Percentiles rank a stretch among this genome's conserved stretches.
These are phyloP conservation scores for Debaryomycetaceae sp. DNA, from an alignment of 1,139 yeast species.

Conservation along the genomic window DNA sequence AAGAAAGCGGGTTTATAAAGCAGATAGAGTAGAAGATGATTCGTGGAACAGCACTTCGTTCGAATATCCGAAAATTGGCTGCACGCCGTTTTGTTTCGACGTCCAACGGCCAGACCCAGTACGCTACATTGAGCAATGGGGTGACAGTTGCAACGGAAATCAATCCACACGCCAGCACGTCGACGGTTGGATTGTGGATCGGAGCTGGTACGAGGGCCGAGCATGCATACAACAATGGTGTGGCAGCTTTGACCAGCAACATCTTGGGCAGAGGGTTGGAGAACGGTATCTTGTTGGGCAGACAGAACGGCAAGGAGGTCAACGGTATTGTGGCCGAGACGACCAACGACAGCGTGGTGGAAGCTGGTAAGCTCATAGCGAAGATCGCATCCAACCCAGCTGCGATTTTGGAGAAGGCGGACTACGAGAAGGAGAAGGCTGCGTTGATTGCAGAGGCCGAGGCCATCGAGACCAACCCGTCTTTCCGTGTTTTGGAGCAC, in stretches of 20 bases:
- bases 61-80: constrained; percentile 28
- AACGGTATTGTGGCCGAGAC: constrained; percentile 53
- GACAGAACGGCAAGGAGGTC: constrained; percentile 48
- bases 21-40: constrained; percentile 19
- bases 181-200: constrained; percentile 65
- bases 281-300: constrained; percentile 45
- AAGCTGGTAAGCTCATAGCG: constrained; percentile 40
- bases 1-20: neutral
- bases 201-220: constrained; percentile 80
- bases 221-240: constrained; percentile 77
- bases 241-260: constrained; percentile 60
- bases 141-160: constrained; percentile 67
- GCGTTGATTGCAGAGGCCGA: constrained; percentile 38
- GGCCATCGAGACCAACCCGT: constrained; percentile 44
- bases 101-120: constrained; percentile 56
- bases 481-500: constrained; percentile 61
- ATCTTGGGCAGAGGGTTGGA: constrained; percentile 40
- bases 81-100: constrained; percentile 59
- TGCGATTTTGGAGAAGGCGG: constrained; percentile 29
- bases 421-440: constrained; percentile 31
- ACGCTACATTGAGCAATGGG: constrained; percentile 71
- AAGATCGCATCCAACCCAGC: constrained; percentile 33
- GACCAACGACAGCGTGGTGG: constrained; percentile 39
- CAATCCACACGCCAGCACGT: constrained; percentile 51
- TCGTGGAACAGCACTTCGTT: constrained; percentile 37